Conservation (phyloP, 176 grass and related monocot genomes). For the Tillandsia leiboldiana region DNA sequence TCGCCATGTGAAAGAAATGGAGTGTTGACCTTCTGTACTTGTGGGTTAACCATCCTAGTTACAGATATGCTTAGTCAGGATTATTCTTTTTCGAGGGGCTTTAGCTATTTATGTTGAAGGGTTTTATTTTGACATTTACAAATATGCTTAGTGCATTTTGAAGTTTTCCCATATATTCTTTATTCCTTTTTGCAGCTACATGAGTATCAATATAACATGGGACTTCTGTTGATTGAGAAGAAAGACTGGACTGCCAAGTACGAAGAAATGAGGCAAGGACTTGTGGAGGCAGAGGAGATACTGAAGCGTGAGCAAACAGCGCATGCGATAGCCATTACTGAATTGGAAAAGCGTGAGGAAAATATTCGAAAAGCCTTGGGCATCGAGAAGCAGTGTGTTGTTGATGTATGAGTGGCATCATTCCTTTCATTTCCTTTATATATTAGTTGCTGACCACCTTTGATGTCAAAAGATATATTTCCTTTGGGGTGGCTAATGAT, state of each 20-base stretch:
- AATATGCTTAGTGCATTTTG: not conserved
- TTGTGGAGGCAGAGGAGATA: constrained; percentile 59
- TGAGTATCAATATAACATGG: constrained; percentile 94
- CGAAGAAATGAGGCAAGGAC: constrained; percentile 50
- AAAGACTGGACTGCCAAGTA: constrained; percentile 67
- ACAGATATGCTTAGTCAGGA: too few relatives aligned
- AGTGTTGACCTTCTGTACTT: too few relatives aligned
- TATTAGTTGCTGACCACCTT: not conserved
- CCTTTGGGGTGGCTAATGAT: too few relatives aligned
- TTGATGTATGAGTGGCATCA: constrained; percentile 42
- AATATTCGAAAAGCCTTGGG: constrained; percentile 52
- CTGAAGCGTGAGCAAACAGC: constrained; percentile 72
- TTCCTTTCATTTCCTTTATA: constrained; percentile 15
- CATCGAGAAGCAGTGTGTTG: constrained; percentile 83
- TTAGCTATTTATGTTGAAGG: too few relatives aligned
- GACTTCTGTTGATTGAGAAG: constrained; percentile 87
- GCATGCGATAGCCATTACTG: constrained; percentile 60
- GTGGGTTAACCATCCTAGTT: too few relatives aligned
- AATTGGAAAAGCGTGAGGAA: constrained; percentile 70
- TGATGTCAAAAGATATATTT: too few relatives aligned
- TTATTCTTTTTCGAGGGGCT: too few relatives aligned
- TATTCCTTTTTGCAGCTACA: constrained; percentile 46
- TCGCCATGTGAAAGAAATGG: constrained; percentile 6
- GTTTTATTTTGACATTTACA: not conserved
- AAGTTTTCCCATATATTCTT: constrained; percentile 11